Evolutionary conservation across 140 eudicot genomes (phyloP), one percentile per base, ranked within the genome.

Genomic region (Flaveria floridana): DNA sequence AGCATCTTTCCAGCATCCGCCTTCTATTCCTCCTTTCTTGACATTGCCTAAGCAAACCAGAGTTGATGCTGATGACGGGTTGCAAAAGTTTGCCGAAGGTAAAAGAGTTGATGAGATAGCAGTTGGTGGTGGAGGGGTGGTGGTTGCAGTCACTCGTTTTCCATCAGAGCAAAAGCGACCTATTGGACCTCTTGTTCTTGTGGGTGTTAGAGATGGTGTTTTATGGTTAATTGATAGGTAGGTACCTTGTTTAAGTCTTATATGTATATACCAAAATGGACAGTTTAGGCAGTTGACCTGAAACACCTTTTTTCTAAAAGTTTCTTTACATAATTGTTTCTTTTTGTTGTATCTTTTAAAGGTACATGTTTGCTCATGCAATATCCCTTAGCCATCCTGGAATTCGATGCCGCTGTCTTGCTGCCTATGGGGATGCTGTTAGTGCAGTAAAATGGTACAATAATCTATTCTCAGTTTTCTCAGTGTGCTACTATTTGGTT

Each of bases 381-480:
- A 85, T 94, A 78, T 88, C 99, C 76, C 99, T 94, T 57, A 84
- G 90, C 83, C 99, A 94, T 82, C 99, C 99, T 68, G 99, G 99
- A 53, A 94, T 90, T 42, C 96, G 99, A 77, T 94, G 99, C 70
- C 94, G 99, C 44, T 94, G 99, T 83, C 96, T 94, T 76, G 99
- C 99, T 48, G 99, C 99, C 62, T 94, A 94, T 85, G 99, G 99
- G 68, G 99, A 94, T 86, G 99, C 99, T 65, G 87, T 94, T 80
- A 94, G 99, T 88, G 97, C 99, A 14, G 97, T 94, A 69, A 94
- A 94, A 90, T 94, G 99, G 93, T 87, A 80, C 14, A 25, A n/a
- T 30, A 30, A 21, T 66, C 55, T 34, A 28, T 70, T 64, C 55
- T 44, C 76, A 39, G 7, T 66, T 57, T 66, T 37, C 3, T 18